Evolutionary conservation across 2,329 filamentous ascomycete species (phyloP), one percentile per base, ranked within the genome.

Genomic region (Dothistroma septosporum): DNA sequence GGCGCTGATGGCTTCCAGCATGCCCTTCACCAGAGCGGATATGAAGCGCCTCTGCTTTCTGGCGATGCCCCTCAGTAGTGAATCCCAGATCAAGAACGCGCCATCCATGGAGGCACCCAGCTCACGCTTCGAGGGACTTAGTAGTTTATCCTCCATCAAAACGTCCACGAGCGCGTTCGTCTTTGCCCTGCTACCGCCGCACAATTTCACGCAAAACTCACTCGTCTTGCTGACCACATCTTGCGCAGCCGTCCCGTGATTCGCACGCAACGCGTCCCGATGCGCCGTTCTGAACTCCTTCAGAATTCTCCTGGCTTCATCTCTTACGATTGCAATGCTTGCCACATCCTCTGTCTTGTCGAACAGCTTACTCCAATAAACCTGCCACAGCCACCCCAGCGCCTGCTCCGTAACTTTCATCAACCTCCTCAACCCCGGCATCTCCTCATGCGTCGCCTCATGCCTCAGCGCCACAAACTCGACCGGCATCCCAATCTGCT

Each of bases 381-480:
- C 90, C 57, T 87, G 82, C 90, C 91, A 96, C 55, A 97, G 86
- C 92, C 92, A 97, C 49, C 81, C 79, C 63, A 97, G 79, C 0
- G 89, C 90, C 68, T 88, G 85, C 64, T 81, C 77, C 1, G 88
- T 85, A 1, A 89, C 89, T 37, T 82, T 82, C 56, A 91, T 84
- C 63, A 97, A 79, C 64, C 91, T 86, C 11, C 84, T 81, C 57
- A 96, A 79, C 1, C 87, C 87, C 0, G 92, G 92, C 59, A 96
- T 79, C 72, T 92, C 89, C 74, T 95, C 90, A 74, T 97, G 92
- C 46, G 92, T 95, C 48, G 90, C 90, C 76, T 95, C 90, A 74
- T 97, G 92, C 50, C 92, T 85, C 61, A 95, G 80, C 78, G 96
- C 92, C 57, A 97, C 91, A 75, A 96, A 95, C 0, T 88, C 87